phyloP scores from a whole-genome alignment of 179 eudicot genomes.

The Heliamphora pulchella region DNA sequence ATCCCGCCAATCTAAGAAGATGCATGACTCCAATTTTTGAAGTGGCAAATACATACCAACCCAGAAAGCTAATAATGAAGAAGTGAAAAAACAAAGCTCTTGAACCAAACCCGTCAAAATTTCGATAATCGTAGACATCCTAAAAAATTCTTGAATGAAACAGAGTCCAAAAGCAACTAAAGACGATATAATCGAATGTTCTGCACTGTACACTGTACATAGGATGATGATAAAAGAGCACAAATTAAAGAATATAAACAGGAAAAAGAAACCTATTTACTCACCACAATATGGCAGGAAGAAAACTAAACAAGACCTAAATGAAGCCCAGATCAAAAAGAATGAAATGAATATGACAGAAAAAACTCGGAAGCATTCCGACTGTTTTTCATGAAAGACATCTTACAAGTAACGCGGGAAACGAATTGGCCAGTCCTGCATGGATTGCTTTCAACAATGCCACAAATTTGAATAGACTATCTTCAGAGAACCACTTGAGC shows the following conservation, averaged over 20 bases:
- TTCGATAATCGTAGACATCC: not conserved
- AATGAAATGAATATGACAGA: constrained; percentile 22
- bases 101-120: no score
- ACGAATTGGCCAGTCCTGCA: constrained; percentile 20
- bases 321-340: constrained; percentile 21
- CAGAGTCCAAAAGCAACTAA: not conserved
- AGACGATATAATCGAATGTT: not conserved
- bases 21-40: not conserved
- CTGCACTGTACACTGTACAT: constrained; percentile 17
- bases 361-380: not conserved
- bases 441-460: constrained; percentile 49
- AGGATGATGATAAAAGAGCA: not conserved
- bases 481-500: constrained; percentile 47
- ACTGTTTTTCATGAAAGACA: constrained; percentile 17
- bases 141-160: not conserved
- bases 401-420: constrained; percentile 26
- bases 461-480: constrained; percentile 39
- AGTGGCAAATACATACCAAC: not conserved
- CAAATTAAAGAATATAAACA: not conserved
- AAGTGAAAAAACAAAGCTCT: not conserved
- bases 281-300: constrained; percentile 3
- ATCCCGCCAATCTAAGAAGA: not conserved
- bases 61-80: not conserved
- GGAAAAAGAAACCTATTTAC: constrained; percentile 10
- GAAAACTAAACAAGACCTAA: not conserved